Evolutionary conservation across 805 yeast species (phyloP).

Genomic region (Kuraishia hungarica): DNA sequence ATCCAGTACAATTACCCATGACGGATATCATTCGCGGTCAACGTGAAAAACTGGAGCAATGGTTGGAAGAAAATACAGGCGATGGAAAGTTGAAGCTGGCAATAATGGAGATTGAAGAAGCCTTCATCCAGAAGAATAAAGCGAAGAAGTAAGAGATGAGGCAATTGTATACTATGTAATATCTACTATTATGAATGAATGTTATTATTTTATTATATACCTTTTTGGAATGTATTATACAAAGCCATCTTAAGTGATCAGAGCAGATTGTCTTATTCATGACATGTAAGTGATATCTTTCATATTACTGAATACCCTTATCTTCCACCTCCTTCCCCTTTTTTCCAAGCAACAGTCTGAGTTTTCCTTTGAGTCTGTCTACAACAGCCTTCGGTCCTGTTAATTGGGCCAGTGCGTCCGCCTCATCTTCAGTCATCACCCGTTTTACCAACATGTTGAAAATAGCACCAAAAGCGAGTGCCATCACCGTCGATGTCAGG

Average conservation of each 20-base stretch:
- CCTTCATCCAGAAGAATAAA: neutral
- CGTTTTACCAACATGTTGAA: constrained; percentile 71
- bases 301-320: neutral
- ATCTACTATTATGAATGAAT: too few species aligned
- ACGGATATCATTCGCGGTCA: neutral
- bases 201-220: too few species aligned
- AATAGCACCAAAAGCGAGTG: constrained; percentile 81
- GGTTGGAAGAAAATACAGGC: neutral
- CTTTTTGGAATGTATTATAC: too few species aligned
- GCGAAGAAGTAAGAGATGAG: neutral
- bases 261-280: too few species aligned
- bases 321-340: constrained; percentile 10
- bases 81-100: neutral
- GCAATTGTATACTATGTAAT: neutral
- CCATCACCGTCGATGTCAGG: constrained; percentile 87
- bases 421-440: constrained; percentile 68
- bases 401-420: constrained; percentile 24
- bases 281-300: too few species aligned
- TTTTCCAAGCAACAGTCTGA: neutral
- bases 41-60: neutral
- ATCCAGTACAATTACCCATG: constrained; percentile 10
- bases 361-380: neutral
- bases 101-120: neutral
- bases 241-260: too few species aligned
- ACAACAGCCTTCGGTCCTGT: neutral